phyloP scores from a whole-genome alignment of 305 asterid species.

The Solanum hybrid region DNA sequence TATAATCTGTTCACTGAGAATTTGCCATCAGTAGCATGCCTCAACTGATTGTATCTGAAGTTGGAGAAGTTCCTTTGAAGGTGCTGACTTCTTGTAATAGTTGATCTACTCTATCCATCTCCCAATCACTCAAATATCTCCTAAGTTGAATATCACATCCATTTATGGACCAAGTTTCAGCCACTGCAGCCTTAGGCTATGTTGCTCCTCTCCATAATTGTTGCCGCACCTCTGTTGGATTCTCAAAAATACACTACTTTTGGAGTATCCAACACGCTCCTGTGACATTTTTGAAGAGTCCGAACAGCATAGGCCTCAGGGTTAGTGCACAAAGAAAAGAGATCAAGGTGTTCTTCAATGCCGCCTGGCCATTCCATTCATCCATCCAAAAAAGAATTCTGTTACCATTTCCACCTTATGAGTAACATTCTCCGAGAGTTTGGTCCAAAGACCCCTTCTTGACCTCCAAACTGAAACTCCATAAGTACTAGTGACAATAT shows the following conservation, averaged over 20 bases:
- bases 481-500: neutral
- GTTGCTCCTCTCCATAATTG: neutral
- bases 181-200: neutral
- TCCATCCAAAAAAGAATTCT: neutral
- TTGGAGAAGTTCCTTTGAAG: neutral
- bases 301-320: neutral
- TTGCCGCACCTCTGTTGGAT: neutral
- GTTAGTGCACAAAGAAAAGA: neutral
- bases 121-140: neutral
- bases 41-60: neutral
- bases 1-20: neutral
- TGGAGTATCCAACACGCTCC: neutral
- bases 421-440: neutral
- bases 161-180: neutral
- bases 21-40: neutral
- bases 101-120: neutral
- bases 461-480: neutral
- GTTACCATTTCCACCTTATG: neutral
- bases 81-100: neutral
- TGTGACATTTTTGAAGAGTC: neutral
- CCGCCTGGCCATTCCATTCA: neutral
- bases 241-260: neutral
- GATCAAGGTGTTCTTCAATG: neutral
- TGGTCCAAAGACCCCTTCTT: neutral
- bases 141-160: neutral